Evolutionary conservation across 257 asterid genomes (phyloP), one percentile per base, ranked within the genome.

Genomic region (Vinca minor): DNA sequence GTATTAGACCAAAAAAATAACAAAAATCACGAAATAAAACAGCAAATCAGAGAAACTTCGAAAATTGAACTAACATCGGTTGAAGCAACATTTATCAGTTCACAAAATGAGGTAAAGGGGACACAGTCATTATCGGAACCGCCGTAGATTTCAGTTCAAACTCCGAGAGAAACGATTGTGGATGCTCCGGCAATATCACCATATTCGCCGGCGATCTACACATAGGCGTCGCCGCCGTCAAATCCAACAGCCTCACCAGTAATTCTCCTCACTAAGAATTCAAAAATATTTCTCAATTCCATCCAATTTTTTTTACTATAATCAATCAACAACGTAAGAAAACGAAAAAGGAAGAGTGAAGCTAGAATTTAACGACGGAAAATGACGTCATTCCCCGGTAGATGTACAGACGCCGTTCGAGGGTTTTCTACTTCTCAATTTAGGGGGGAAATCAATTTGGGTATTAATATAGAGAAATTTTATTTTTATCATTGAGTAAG

Each of bases 171-270:
- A 50, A 73, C 63, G 42, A 44, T 63, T 67, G 78, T 31, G 83
- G 77, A 68, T 79, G 84, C 69, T 73, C 87, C 2, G 85, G 83
- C 76, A 76, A 53, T 18, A 71, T 45, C 78, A 68, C 53, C n/a
- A n/a, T n/a, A 74, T 39, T 77, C 74, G 68, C 78, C 52, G 47
- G 48, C 26, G 56, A 67, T 52, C 46, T 59, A 55, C 69, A 71
- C 65, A 28, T 52, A 15, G 68, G 67, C 15, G 64, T 65, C 26
- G 64, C 72, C 44, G 85, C 72, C 44, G 85, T 62, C 72, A 84
- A 82, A 79, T 84, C 84, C 71, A 84, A 78, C 86, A 79, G 88
- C 82, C 84, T 82, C 62, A 79, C 79, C 65, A 82, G 61, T 58
- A n/a, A n/a, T 62, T 72, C 58, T 65, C 45, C 41, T 53, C 59